phyloP scores from a whole-genome alignment of 2,329 filamentous ascomycete species.

The Fusarium sp. region DNA sequence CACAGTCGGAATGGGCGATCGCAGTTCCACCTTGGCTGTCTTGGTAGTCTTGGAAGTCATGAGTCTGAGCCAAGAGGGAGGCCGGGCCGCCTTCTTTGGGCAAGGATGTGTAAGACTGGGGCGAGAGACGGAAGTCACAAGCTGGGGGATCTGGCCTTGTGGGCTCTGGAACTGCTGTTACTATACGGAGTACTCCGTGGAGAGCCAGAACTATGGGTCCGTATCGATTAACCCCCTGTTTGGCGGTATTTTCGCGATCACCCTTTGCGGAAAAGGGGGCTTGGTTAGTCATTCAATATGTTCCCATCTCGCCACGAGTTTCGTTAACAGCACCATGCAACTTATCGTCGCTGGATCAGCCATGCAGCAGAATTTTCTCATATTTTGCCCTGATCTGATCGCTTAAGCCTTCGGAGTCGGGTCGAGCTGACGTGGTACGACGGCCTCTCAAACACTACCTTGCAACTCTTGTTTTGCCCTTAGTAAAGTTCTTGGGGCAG shows the following conservation, averaged over 20 bases:
- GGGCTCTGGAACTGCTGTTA: conserved; percentile 15
- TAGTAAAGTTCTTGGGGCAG: neutral
- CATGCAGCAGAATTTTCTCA: neutral
- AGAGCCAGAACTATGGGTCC: conserved; percentile 23
- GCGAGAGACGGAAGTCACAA: conserved; percentile 16
- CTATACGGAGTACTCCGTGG: conserved; percentile 20
- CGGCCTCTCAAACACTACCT: neutral
- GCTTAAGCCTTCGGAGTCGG: too few relatives aligned
- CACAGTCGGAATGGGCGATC: conserved; percentile 36
- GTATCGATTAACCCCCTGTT: conserved; percentile 7
- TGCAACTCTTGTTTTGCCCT: neutral
- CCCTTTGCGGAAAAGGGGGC: conserved; percentile 19
- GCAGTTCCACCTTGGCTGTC: conserved; percentile 33
- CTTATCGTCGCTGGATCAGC: neutral
- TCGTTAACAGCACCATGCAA: conserved; percentile 20
- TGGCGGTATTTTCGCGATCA: conserved; percentile 23
- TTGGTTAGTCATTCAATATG: conserved; percentile 10
- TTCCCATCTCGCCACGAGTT: conserved; percentile 23
- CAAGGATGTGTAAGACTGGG: conserved; percentile 12
- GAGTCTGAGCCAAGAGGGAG: conserved; percentile 28
- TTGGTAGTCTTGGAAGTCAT: conserved; percentile 35
- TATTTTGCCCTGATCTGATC: conserved; percentile 19
- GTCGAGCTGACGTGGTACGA: neutral
- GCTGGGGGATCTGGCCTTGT: conserved; percentile 21
- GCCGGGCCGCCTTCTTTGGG: conserved; percentile 11